These are phyloP conservation scores for Gaultheria prostrata DNA, from an alignment of 148 eudicot species.

Conservation along the genomic window DNA sequence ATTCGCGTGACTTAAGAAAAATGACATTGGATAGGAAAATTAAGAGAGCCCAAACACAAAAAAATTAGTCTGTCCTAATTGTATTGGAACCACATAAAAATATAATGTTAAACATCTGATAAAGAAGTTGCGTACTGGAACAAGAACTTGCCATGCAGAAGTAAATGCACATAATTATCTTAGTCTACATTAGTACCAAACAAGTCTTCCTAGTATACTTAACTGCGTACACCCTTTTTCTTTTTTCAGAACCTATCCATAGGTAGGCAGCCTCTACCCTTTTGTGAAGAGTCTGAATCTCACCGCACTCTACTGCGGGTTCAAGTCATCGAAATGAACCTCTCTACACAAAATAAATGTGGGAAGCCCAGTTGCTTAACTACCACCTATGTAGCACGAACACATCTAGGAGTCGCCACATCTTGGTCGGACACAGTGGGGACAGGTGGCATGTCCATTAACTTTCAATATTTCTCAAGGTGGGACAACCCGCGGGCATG, in stretches of 20 bases:
- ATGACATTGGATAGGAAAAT: neutral
- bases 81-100: neutral
- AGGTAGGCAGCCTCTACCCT: neutral
- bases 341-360: too few species aligned
- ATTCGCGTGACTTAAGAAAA: neutral
- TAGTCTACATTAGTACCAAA: neutral
- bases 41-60: too few species aligned
- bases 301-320: neutral
- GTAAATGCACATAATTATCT: neutral
- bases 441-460: neutral
- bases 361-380: neutral
- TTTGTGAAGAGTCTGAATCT: neutral
- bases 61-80: neutral
- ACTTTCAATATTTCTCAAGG: neutral
- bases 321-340: neutral
- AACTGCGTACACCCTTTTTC: neutral
- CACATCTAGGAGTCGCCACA: neutral
- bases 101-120: neutral
- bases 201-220: neutral
- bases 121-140: neutral
- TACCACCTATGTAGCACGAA: neutral
- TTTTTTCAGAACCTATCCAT: neutral
- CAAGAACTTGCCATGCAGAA: neutral
- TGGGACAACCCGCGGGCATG: neutral
- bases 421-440: neutral